Percentiles rank a stretch among this genome's conserved stretches.
These are phyloP conservation scores for Cicer yamashitae DNA, from an alignment of 306 rosid species.

Conservation along the genomic window DNA sequence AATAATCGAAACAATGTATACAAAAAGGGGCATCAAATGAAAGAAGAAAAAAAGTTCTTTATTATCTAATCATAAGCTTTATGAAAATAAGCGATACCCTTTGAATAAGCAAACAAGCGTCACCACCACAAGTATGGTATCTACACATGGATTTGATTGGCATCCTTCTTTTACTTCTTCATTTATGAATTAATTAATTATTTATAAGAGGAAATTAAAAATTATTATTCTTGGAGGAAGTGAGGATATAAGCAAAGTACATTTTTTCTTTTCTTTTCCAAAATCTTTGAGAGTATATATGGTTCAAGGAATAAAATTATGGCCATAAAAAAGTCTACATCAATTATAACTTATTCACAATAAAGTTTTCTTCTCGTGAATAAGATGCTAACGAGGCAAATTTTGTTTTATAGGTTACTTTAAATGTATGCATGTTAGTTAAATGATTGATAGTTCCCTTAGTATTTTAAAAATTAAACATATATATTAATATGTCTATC, in stretches of 20 bases:
- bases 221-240: conserved; percentile 28
- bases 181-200: conserved; percentile 40
- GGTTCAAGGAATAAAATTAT: conserved; percentile 36
- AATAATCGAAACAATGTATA: conserved; percentile 32
- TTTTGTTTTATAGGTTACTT: neutral
- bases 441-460: conserved; percentile 33
- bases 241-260: conserved; percentile 39
- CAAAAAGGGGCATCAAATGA: conserved; percentile 53
- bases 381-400: conserved; percentile 22
- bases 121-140: conserved; percentile 45
- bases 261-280: neutral
- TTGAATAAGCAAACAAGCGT: conserved; percentile 46
- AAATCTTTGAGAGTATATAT: conserved; percentile 45
- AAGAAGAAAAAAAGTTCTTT: conserved; percentile 41
- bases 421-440: conserved; percentile 33
- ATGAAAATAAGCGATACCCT: conserved; percentile 52
- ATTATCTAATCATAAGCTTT: conserved; percentile 49
- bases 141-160: conserved; percentile 53
- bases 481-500: neutral
- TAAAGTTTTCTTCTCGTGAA: conserved; percentile 17
- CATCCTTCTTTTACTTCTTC: conserved; percentile 50
- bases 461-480: neutral
- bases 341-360: conserved; percentile 4
- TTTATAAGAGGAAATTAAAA: conserved; percentile 8
- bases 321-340: neutral